Conservation (phyloP, 768 basidiomycete species). For the Leccinum subtestaceum region DNA sequence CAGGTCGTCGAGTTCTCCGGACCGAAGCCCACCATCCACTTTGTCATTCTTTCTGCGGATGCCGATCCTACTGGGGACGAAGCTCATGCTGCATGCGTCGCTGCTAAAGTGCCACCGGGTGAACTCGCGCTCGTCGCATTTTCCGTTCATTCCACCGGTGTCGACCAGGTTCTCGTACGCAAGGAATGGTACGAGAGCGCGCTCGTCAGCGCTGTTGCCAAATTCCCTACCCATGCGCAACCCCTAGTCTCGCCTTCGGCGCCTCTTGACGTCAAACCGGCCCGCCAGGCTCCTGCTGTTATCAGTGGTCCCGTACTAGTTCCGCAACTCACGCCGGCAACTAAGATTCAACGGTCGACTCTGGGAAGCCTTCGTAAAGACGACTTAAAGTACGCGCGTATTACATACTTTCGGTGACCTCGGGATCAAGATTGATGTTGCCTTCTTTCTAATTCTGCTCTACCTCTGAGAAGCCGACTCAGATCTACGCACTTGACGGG, state of each 20-base stretch:
- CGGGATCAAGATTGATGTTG: too few species aligned
- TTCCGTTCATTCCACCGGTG: constrained; percentile 86
- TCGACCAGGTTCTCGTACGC: constrained; percentile 83
- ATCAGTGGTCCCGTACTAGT: constrained; percentile 21
- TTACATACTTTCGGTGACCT: too few species aligned
- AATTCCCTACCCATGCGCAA: constrained; percentile 52
- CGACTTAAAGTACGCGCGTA: too few species aligned
- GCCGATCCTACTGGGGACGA: constrained; percentile 81
- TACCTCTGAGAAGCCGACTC: too few species aligned
- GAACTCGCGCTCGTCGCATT: constrained; percentile 83
- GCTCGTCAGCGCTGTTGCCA: constrained; percentile 34
- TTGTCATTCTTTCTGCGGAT: constrained; percentile 83
- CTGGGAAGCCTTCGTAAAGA: too few species aligned
- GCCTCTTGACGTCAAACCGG: constrained; percentile 19
- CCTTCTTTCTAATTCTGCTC: too few species aligned
- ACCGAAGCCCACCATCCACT: constrained; percentile 83
- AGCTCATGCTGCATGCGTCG: constrained; percentile 79
- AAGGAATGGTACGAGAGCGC: constrained; percentile 85
- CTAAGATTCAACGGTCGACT: too few species aligned
- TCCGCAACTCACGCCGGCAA: neutral
- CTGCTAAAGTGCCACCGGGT: constrained; percentile 72
- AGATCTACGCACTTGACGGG: too few species aligned
- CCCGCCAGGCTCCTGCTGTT: constrained; percentile 29
- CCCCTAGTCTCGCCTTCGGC: constrained; percentile 25
- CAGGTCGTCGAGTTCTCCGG: constrained; percentile 82